Base-by-base conservation (phyloP, 2,329 filamentous ascomycete genomes). In the Beauveria medogensis region DNA sequence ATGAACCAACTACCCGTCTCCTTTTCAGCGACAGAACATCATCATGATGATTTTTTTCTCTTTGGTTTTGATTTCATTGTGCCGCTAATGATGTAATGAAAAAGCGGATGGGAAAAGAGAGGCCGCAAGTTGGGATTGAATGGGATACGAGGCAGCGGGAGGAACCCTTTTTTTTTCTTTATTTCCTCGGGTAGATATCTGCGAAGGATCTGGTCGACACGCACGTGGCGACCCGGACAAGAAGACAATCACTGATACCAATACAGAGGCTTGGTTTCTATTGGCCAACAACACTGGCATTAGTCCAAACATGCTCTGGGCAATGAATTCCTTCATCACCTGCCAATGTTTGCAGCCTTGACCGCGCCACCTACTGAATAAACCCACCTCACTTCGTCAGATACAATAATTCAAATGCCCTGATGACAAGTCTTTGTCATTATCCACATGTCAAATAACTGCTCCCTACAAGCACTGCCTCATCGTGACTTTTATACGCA, bases 61-160 rank as follows among this genome's bases (percentile, higher is more conserved):
- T 40, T 26, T 20, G 4, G 18, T 26, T n/a, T 50, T 30, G 28
- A 37, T 53, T 41, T 57, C 30, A 41, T 57, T 12, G 28, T 12
- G 28, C 54, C 43, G 47, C 37, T 47, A 22, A 56, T 56, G 54
- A 56, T 56, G 54, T 56, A 56, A 56, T 56, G 44, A 57, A 57
- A 57, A 57, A 57, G 5, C 44, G 20, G 14, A 50, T 37, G 54
- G 26, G 54, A 47, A n/a, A 50, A 40, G 16, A 22, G 44, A 40
- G 30, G 28, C 26, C 14, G 26, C n/a, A 24, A 47, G 41, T 8
- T 47, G 43, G 43, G 30, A 26, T 14, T 12, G 20, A 26, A 24
- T 34, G 41, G 20, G 54, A 47, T 22, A 22, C 8, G 16, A 16
- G 2, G 9, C 16, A 12, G 22, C 9, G 24, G 22, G 30, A 26